Evolutionary conservation across 345 rosid species (phyloP).

Genomic region (Moricandia moricandioides): DNA sequence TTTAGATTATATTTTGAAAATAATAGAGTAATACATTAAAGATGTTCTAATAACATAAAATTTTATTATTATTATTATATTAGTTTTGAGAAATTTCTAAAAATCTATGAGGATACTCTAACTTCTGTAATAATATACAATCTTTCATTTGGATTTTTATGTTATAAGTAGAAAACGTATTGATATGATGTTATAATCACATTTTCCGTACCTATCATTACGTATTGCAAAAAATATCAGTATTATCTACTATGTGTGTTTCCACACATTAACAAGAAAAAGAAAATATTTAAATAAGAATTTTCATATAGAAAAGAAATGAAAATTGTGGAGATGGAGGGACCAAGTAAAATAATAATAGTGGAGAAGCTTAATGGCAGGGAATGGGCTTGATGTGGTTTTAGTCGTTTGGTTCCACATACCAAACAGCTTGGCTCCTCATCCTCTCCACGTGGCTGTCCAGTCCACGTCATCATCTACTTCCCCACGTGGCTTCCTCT

Average conservation of each 20-base stretch:
- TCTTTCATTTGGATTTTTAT: neutral
- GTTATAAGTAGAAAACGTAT: slow-evolving; percentile 1
- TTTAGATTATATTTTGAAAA: neutral
- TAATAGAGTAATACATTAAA: neutral
- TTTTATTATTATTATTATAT: too few species aligned
- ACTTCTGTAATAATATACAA: neutral
- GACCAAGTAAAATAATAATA: slow-evolving; percentile 33
- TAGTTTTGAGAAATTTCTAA: too few species aligned
- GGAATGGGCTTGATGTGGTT: slow-evolving; percentile 35
- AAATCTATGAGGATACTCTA: neutral
- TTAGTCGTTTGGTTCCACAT: slow-evolving; percentile 25
- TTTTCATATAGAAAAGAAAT: neutral
- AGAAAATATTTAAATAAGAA: neutral
- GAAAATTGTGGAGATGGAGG: slow-evolving; percentile 22
- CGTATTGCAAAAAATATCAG: neutral
- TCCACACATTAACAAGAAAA: neutral
- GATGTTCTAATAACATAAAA: neutral
- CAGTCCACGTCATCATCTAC: slow-evolving; percentile 32
- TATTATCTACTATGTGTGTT: neutral
- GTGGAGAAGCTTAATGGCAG: slow-evolving; percentile 29
- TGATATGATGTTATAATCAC: slow-evolving; percentile 4
- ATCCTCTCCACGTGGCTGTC: slow-evolving; percentile 37
- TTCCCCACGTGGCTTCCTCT: slow-evolving; percentile 31
- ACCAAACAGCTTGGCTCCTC: slow-evolving; percentile 37
- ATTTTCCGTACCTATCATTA: slow-evolving; percentile 27